Base-by-base conservation (phyloP, 371 early-diverging fungal species). In the Haplosporangium sp. region DNA sequence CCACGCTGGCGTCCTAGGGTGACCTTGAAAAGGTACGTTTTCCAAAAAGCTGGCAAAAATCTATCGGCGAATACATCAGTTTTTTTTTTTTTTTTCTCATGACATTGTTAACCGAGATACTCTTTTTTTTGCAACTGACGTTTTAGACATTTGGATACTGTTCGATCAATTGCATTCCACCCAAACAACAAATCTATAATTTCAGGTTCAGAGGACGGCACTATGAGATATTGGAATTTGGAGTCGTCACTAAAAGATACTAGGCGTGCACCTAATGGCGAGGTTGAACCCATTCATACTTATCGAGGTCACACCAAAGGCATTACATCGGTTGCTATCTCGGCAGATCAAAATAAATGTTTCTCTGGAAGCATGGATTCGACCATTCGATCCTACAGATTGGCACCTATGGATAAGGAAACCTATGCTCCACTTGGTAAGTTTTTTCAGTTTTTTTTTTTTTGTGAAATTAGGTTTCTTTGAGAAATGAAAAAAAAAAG, bases 181-280 rank as follows among this genome's bases (percentile, higher is more conserved):
- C 88, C 91, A 17, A 74, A 57, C 7, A 90, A 91, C 52, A 84
- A 86, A 65, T 77, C 90, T 0, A 75, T 95, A 34, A 85, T 92
- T 13, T 90, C 95, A 1, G 94, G 92, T 8, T 94, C 94, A 2
- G 96, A 96, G 67, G 97, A 96, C 83, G 89, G 90, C 4, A 95
- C 95, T 2, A 91, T 93, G 47, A 95, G 94, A 71, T 82, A 94
- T 39, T 95, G 95, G 95, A 90, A 89, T 61, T 60, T 92, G 58
- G 83, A 87, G 61, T 72, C 85, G 27, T 65, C 84, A 13, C 70
- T 84, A 9, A 27, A 50, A 57, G 76, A 63, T 42, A 47, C 53
- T 3, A 73, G 67, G 56, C 60, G 50, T 58, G 34, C 56, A 1
- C 39, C 39, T 17, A 59, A 35, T 15, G 42, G 55, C 34, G 96